Evolutionary conservation across 2,329 filamentous ascomycete genomes (phyloP), one percentile per base, ranked within the genome.

Genomic region (Penicillium sp.): DNA sequence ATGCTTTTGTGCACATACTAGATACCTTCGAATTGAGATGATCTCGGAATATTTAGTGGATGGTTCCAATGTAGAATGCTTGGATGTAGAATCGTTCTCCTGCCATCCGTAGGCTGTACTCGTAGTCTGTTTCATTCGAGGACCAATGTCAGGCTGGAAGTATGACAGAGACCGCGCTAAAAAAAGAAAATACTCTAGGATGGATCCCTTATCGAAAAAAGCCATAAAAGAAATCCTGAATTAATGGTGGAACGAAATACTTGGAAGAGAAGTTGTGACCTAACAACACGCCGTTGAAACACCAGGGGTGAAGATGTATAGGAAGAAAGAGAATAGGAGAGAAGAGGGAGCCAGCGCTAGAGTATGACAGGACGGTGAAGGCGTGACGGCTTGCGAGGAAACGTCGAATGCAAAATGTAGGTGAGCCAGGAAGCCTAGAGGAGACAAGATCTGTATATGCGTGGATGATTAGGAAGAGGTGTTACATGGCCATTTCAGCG

Each of bases 401-500:
- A 37, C 48, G 44, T 48, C 48, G 48, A 50, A 58, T 57, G 56
- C 54, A 57, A 52, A 45, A 40, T 38, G 7, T 10, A 34, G 27
- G 22, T 42, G 43, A 51, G 40, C 44, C 42, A 47, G 23, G n/a
- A 39, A 47, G 35, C 49, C 49, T 50, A 34, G 44, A 16, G 18
- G 29, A 42, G 36, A 44, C 20, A 43, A 44, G 32, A 24, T 35
- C 14, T 46, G 37, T 26, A 47, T 38, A 51, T 40, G 39, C 41
- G 38, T n/a, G 13, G 35, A 34, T 27, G 28, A 35, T 26, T 27
- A 38, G 27, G 16, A 23, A 37, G 27, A 28, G 43, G 36, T 38
- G 63, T 71, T 70, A 95, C 85, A 96, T 95, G 56, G 90, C 90
- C 91, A 97, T 97, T 72, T 96, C 91, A 28, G 89, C 90, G 68